These are phyloP conservation scores for Calonectria honghensis DNA, from an alignment of 2,329 filamentous ascomycete genomes.

Conservation along the genomic window DNA sequence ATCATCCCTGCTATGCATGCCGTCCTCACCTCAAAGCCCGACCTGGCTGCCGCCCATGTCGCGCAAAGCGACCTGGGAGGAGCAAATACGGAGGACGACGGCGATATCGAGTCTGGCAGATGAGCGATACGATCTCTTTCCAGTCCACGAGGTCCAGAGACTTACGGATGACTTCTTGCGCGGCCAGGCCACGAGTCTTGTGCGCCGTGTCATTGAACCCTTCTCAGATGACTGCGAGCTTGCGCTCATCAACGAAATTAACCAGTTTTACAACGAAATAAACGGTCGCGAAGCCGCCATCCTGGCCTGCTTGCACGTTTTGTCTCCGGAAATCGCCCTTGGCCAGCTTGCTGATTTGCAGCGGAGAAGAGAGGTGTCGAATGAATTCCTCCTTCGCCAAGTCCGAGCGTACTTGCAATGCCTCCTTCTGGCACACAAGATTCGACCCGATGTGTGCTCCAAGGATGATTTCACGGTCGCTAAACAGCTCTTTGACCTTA, in stretches of 20 bases:
- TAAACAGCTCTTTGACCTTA: conserved; percentile 32
- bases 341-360: conserved; percentile 30
- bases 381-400: conserved; percentile 29
- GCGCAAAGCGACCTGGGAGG: conserved; percentile 37
- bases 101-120: conserved; percentile 32
- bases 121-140: conserved; percentile 39
- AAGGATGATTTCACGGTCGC: conserved; percentile 13
- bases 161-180: conserved; percentile 35
- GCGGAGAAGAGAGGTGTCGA: conserved; percentile 21
- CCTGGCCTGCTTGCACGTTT: conserved; percentile 39
- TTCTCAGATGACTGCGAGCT: conserved; percentile 36
- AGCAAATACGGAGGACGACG: conserved; percentile 38
- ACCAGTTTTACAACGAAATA: conserved; percentile 28
- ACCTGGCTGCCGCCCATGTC: conserved; percentile 31
- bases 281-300: conserved; percentile 36
- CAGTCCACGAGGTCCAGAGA: conserved; percentile 32
- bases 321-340: conserved; percentile 27
- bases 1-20: conserved; percentile 37
- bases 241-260: conserved; percentile 27
- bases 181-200: background rate
- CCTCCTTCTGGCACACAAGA: conserved; percentile 30
- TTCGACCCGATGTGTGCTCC: conserved; percentile 18
- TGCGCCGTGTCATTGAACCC: conserved; percentile 35
- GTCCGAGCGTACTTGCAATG: conserved; percentile 42
- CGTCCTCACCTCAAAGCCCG: conserved; percentile 35